A percentile compares a stretch with the other conserved stretches of the same genome.
These are phyloP conservation scores for Vitellaria paradoxa DNA, from an alignment of 179 eudicot species.

Conservation along the genomic window DNA sequence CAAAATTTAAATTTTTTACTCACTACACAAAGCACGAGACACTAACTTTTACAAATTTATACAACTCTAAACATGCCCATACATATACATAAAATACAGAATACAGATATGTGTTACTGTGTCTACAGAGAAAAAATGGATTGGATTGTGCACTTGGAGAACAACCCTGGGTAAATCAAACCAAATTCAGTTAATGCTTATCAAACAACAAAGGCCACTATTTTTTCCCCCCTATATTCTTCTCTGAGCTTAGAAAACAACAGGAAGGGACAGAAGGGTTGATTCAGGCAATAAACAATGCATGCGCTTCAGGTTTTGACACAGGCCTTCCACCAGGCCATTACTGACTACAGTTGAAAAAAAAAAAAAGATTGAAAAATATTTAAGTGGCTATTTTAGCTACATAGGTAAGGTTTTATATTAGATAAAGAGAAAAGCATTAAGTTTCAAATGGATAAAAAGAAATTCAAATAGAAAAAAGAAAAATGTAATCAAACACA, in stretches of 20 bases:
- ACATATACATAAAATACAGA: too few relatives aligned
- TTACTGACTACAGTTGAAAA: background rate
- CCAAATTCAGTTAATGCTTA: background rate
- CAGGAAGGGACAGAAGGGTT: background rate
- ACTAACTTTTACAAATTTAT: too few relatives aligned
- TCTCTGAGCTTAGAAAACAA: background rate
- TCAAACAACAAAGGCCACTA: background rate
- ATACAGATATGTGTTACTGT: background rate
- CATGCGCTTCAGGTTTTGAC: too few relatives aligned
- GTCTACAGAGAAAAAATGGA: background rate
- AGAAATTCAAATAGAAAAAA: background rate
- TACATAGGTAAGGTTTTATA: background rate
- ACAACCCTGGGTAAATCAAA: background rate
- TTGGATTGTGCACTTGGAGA: background rate
- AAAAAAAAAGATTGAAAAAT: background rate
- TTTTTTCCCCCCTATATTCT: background rate
- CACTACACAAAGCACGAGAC: too few relatives aligned
- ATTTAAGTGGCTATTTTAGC: too few relatives aligned
- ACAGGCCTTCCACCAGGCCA: background rate
- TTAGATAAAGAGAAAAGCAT: background rate
- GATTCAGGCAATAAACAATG: background rate
- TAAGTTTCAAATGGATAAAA: background rate
- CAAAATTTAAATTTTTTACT: too few relatives aligned
- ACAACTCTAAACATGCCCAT: too few relatives aligned
- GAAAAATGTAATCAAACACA: background rate